Base-by-base conservation (phyloP, 768 basidiomycete species). In the Cubamyces lactineus region DNA sequence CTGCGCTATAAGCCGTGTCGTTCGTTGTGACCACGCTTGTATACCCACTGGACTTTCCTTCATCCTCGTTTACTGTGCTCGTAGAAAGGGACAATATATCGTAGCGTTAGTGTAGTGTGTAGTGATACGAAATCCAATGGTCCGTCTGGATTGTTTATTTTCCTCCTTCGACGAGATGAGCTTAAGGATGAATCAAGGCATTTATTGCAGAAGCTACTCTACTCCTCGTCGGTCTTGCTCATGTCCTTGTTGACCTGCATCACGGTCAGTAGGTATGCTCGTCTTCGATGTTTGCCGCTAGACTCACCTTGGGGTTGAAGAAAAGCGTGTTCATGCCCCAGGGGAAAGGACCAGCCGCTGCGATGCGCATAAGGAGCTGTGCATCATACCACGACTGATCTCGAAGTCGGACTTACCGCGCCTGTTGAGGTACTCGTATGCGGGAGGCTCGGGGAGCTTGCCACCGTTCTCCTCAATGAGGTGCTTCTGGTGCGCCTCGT, bases 321-420 rank as follows among this genome's bases (percentile, higher is more conserved):
- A 94, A 94, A 17, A 94, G 81, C 15, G 84, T 82, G 83, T 94
- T 94, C 68, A 67, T 75, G 23, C 92, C 92, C 92, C 92, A 94
- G 19, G 92, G 92, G 82, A 82, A 94, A 42, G 92, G 89, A 74
- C 91, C 92, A 61, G 73, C 34, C 26, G 59, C 70, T 72, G 30
- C 3, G 53, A 2, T 4, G 47, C 2, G 34, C 38, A 38, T 51
- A 9, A 42, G 46, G n/a, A 43, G 23, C 17, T 6, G 24, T 19
- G 24, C 13, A 34, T 11, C 34, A 11, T 34, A 6, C 11, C 1
- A 11, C 24, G 11, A 9, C 4, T 6, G 42, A 6, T 30, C 21
- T 21, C 16, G 26, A n/a, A 13, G 8, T 5, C 4, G n/a, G 15
- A 69, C 67, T 26, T 59, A 72, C 71, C 73, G 62, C 92, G 80